Conservation (phyloP, 768 basidiomycete genomes). For the Mycena chlorophos region DNA sequence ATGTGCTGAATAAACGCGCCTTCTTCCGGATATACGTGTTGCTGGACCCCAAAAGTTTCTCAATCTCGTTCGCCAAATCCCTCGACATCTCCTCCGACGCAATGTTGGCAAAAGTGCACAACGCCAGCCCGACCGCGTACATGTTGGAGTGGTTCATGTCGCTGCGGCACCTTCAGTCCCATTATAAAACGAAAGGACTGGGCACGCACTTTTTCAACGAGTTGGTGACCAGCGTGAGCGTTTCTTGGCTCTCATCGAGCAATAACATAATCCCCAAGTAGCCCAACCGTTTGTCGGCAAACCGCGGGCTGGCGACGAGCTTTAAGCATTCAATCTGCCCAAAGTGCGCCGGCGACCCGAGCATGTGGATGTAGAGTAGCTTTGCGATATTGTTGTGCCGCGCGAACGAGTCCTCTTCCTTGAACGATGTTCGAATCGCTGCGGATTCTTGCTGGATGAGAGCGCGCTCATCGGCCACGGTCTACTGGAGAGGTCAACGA, state of each 20-base stretch:
- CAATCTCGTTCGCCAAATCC: constrained; percentile 96
- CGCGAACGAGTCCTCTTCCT: constrained; percentile 93
- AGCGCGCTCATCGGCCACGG: constrained; percentile 95
- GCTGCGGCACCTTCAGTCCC: constrained; percentile 46
- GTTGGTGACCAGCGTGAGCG: constrained; percentile 95
- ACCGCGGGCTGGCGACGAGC: constrained; percentile 91
- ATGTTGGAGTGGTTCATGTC: constrained; percentile 99
- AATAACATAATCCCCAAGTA: constrained; percentile 98
- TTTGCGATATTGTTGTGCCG: constrained; percentile 98
- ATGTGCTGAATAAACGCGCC: constrained; percentile 45
- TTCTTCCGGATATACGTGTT: constrained; percentile 99
- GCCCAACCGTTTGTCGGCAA: constrained; percentile 93
- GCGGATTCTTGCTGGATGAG: constrained; percentile 98
- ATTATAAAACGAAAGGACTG: not conserved
- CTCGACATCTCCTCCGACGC: constrained; percentile 99
- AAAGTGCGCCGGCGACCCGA: constrained; percentile 97
- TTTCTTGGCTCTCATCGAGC: constrained; percentile 96
- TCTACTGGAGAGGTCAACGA: constrained; percentile 50
- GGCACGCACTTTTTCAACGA: constrained; percentile 89
- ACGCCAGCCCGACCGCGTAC: constrained; percentile 95
- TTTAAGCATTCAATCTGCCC: constrained; percentile 98
- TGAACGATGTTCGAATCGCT: constrained; percentile 93
- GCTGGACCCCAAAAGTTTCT: constrained; percentile 93
- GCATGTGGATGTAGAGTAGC: constrained; percentile 97
- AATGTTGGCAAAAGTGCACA: constrained; percentile 98